Conservation (phyloP, 1,284 basidiomycete genomes). For the Trichosporon ovoides region DNA sequence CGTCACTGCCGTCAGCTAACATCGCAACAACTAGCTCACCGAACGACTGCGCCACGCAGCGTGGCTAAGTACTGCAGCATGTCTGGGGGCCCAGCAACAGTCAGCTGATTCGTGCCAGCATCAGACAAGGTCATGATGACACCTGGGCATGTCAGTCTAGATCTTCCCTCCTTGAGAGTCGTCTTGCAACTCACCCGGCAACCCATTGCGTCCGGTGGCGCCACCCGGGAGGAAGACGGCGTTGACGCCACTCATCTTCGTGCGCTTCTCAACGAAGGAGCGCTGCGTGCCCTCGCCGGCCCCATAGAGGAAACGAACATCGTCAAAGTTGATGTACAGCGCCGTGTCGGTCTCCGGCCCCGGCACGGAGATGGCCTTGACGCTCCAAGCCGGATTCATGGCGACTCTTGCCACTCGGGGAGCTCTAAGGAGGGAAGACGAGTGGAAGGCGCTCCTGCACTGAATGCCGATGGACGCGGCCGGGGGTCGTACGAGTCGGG, state of each 20-base stretch:
- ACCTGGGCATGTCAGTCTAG: constrained; percentile 52
- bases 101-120: constrained; percentile 56
- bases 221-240: constrained; percentile 69
- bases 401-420: neutral
- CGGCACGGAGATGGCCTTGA: constrained; percentile 47
- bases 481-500: neutral
- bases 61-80: constrained; percentile 66
- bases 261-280: constrained; percentile 62
- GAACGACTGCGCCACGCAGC: constrained; percentile 44
- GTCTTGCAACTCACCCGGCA: constrained; percentile 57
- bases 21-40: constrained; percentile 23
- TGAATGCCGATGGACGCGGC: neutral
- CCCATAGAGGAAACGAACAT: constrained; percentile 79
- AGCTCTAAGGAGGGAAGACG: neutral
- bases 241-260: constrained; percentile 60
- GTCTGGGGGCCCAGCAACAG: constrained; percentile 67
- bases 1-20: constrained; percentile 24
- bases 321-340: constrained; percentile 67
- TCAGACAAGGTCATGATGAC: constrained; percentile 79
- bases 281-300: constrained; percentile 73
- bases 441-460: neutral
- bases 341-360: constrained; percentile 73
- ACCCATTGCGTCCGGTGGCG: constrained; percentile 57
- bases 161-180: no score
- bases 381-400: constrained; percentile 36